Conservation (phyloP, 371 early-diverging fungal genomes). For the Coemansia sp. region DNA sequence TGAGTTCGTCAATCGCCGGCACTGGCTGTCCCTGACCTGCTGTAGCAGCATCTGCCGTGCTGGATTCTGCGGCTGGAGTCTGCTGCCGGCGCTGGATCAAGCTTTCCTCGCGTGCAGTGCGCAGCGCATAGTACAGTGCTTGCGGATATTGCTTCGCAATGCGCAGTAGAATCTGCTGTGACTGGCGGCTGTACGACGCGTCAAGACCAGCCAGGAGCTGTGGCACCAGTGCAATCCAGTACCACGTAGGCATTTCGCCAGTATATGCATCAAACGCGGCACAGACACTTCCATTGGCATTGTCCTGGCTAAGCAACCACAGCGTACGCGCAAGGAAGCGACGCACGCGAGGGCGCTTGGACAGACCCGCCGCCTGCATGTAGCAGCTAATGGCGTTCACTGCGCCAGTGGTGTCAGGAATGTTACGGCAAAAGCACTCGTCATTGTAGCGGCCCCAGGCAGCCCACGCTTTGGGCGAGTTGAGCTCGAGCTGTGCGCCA, state of each 20-base stretch:
- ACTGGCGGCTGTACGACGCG: slow-evolving; percentile 61
- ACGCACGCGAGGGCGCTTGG: slow-evolving; percentile 83
- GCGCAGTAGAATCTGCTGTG: slow-evolving; percentile 77
- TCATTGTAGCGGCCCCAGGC: slow-evolving; percentile 97
- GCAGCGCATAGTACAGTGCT: slow-evolving; percentile 91
- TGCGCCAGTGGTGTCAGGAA: slow-evolving; percentile 80
- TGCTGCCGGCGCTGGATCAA: slow-evolving; percentile 37
- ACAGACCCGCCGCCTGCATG: slow-evolving; percentile 89
- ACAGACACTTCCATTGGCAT: slow-evolving; percentile 71
- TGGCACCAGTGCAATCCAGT: slow-evolving; percentile 97
- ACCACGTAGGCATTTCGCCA: slow-evolving; percentile 90
- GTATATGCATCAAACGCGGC: slow-evolving; percentile 86
- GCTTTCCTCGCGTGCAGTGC: slow-evolving; percentile 88
- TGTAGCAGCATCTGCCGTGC: slow-evolving; percentile 29
- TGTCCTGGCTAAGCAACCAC: slow-evolving; percentile 92
- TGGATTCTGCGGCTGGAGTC: slow-evolving; percentile 16
- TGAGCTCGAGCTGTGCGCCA: slow-evolving; percentile 89
- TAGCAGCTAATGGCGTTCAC: slow-evolving; percentile 95
- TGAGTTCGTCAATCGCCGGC: slow-evolving; percentile 91
- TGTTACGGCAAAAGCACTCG: slow-evolving; percentile 76
- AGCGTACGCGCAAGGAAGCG: slow-evolving; percentile 89
- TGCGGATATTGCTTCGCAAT: slow-evolving; percentile 96
- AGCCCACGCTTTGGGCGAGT: slow-evolving; percentile 93
- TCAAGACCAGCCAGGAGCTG: slow-evolving; percentile 88
- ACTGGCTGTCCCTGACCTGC: slow-evolving; percentile 22